These are phyloP conservation scores for Tricholoma bakamatsutake DNA, from an alignment of 768 basidiomycete species.

Conservation along the genomic window DNA sequence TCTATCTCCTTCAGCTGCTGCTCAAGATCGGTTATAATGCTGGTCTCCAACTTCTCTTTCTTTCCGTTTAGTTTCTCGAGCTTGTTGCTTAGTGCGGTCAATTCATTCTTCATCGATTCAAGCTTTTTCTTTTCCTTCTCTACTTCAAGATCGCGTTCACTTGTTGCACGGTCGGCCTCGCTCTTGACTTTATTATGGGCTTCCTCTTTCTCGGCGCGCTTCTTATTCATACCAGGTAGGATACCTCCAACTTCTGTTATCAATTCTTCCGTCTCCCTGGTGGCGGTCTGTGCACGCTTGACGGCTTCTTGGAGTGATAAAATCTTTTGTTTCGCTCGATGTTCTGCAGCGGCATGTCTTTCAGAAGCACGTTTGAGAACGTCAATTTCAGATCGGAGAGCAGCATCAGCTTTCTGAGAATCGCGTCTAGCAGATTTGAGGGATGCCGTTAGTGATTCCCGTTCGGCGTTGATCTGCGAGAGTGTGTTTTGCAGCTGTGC, in stretches of 20 bases:
- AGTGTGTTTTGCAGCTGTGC: slow-evolving; percentile 63
- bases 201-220: slow-evolving; percentile 35
- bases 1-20: slow-evolving; percentile 55
- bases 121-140: slow-evolving; percentile 44
- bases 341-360: slow-evolving; percentile 67
- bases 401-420: slow-evolving; percentile 56
- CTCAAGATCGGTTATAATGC: slow-evolving; percentile 60
- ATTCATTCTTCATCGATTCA: slow-evolving; percentile 54
- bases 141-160: slow-evolving; percentile 40
- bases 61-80: slow-evolving; percentile 63
- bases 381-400: slow-evolving; percentile 80
- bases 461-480: slow-evolving; percentile 56
- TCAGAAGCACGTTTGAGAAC: slow-evolving; percentile 78
- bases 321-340: slow-evolving; percentile 79
- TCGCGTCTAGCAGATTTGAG: slow-evolving; percentile 64
- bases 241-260: slow-evolving; percentile 41
- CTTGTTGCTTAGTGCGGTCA: slow-evolving; percentile 47
- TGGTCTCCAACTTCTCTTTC: slow-evolving; percentile 59
- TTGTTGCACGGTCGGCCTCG: slow-evolving; percentile 40
- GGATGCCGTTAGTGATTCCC: slow-evolving; percentile 56
- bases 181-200: slow-evolving; percentile 38
- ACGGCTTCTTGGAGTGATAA: slow-evolving; percentile 86
- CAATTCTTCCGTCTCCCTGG: slow-evolving; percentile 37
- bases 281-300: slow-evolving; percentile 65
- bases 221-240: slow-evolving; percentile 34